phyloP scores from a whole-genome alignment of 139 green algal genomes.

The Auxenochlorella pyrenoidosa region DNA sequence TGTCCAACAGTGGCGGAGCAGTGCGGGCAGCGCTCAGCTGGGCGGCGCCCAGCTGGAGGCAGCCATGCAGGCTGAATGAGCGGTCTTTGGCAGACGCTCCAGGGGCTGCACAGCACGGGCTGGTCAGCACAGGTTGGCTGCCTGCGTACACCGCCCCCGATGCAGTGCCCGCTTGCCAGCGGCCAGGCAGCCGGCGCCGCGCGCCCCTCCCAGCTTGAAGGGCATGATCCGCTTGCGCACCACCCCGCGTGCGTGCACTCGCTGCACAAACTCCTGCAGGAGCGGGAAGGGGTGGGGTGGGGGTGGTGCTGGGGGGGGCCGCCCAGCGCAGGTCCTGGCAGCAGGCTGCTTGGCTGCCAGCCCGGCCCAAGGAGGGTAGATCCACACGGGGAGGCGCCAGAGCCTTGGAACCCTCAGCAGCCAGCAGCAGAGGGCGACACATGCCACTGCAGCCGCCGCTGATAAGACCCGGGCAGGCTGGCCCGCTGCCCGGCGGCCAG shows the following conservation, averaged over 20 bases:
- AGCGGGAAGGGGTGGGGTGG: too few relatives aligned
- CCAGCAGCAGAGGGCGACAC: background rate
- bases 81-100: background rate
- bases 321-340: background rate
- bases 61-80: background rate
- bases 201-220: background rate
- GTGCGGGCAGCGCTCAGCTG: background rate
- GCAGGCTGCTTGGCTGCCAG: too few relatives aligned
- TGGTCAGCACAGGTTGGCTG: too few relatives aligned
- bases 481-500: too few relatives aligned
- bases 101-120: too few relatives aligned
- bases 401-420: background rate
- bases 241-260: slow-evolving; percentile 5
- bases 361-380: too few relatives aligned
- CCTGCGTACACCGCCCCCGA: background rate
- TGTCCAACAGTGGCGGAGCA: background rate
- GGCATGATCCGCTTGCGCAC: slow-evolving; percentile 28
- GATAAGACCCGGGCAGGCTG: too few relatives aligned
- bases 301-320: background rate
- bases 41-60: background rate
- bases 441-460: background rate
- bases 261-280: slow-evolving; percentile 29
- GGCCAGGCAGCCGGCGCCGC: background rate
- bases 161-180: background rate
- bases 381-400: background rate